Evolutionary conservation across 108 stramenopile genomes (phyloP).

Genomic region (Chaetoceros muelleri): DNA sequence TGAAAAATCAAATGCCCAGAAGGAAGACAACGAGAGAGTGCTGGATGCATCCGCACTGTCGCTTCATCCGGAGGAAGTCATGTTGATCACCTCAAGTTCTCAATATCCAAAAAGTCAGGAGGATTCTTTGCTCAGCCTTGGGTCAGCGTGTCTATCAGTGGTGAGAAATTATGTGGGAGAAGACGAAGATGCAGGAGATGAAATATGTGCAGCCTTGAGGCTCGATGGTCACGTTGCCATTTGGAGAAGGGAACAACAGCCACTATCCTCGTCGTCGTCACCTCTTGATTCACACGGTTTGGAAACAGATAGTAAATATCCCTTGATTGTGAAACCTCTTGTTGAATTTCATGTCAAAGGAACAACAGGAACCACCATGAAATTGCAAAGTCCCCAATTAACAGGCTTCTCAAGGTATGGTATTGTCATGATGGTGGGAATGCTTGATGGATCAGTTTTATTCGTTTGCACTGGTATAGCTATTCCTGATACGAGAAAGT

Average conservation of each 20-base stretch:
- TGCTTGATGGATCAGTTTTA: constrained; percentile 34
- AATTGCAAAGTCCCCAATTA: constrained; percentile 17
- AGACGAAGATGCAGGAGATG: constrained; percentile 30
- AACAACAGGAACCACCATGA: constrained; percentile 27
- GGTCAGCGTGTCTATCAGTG: constrained; percentile 17
- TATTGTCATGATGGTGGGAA: constrained; percentile 23
- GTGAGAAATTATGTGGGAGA: constrained; percentile 37
- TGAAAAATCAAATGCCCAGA: constrained; percentile 16
- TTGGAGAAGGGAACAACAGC: constrained; percentile 7
- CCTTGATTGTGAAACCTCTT: neutral
- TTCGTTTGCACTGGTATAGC: constrained; percentile 24
- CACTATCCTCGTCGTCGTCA: neutral
- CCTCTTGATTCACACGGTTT: too few species aligned
- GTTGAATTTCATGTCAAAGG: constrained; percentile 22
- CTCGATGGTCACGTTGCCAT: constrained; percentile 21
- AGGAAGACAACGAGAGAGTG: constrained; percentile 6
- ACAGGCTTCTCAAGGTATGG: constrained; percentile 8
- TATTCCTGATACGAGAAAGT: constrained; percentile 18
- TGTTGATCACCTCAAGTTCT: neutral
- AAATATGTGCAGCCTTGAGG: constrained; percentile 19
- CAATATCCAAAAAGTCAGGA: neutral
- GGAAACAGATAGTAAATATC: neutral
- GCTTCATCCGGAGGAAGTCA: constrained; percentile 11
- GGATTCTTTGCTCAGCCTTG: neutral
- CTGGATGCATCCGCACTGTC: constrained; percentile 29